Conservation (phyloP, 2,329 filamentous ascomycete species). For the Trichoderma sp. region DNA sequence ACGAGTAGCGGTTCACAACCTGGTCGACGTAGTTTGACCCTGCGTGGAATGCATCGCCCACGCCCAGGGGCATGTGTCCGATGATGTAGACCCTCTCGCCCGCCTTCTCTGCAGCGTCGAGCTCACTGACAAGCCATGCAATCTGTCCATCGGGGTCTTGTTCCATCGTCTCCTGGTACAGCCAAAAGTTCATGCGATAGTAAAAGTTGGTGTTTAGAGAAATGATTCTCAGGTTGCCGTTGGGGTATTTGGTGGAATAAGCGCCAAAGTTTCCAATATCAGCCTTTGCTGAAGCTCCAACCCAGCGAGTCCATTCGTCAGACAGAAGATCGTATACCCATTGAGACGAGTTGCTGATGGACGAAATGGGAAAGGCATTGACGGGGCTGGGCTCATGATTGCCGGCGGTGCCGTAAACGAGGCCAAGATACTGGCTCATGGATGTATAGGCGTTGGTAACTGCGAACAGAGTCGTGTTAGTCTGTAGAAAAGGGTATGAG, state of each 20-base stretch:
- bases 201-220: constrained; percentile 62
- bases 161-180: constrained; percentile 52
- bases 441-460: constrained; percentile 50
- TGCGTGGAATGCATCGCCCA: constrained; percentile 54
- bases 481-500: not conserved
- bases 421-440: constrained; percentile 46
- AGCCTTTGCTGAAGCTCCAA: constrained; percentile 39
- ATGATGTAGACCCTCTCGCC: constrained; percentile 59
- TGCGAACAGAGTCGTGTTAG: constrained; percentile 22
- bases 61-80: constrained; percentile 58
- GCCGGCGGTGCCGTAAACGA: constrained; percentile 55
- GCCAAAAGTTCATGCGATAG: constrained; percentile 60
- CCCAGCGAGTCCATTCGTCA: constrained; percentile 50
- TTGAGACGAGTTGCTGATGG: constrained; percentile 44
- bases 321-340: constrained; percentile 57
- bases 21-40: constrained; percentile 55
- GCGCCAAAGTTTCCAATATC: constrained; percentile 47
- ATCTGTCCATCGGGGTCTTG: constrained; percentile 55
- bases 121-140: constrained; percentile 55
- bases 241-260: constrained; percentile 51
- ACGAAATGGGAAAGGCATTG: constrained; percentile 52
- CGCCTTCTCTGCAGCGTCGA: constrained; percentile 54
- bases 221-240: constrained; percentile 56
- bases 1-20: constrained; percentile 54
- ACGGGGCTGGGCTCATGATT: constrained; percentile 59